A percentile compares a stretch with the other conserved stretches of the same genome.
Conservation (phyloP, 495 filamentous ascomycete genomes). For the Astrocystis sublimbata region DNA sequence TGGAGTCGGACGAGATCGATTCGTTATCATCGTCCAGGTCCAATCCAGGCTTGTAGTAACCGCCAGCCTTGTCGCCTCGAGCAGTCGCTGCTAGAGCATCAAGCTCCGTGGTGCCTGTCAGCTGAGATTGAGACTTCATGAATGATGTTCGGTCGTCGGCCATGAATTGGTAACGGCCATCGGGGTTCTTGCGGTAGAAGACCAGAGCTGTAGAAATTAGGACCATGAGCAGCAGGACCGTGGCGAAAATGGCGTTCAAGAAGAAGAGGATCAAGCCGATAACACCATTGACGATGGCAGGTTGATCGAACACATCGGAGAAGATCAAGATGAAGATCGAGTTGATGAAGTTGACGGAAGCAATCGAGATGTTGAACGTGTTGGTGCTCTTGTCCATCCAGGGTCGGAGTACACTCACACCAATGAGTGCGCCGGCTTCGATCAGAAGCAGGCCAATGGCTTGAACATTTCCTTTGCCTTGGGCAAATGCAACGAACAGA, state of each 20-base stretch:
- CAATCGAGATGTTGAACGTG: conserved; percentile 92
- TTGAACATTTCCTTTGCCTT: conserved; percentile 72
- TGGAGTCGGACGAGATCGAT: conserved; percentile 53
- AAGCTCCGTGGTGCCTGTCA: conserved; percentile 75
- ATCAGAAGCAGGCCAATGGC: conserved; percentile 84
- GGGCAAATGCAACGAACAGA: conserved; percentile 87
- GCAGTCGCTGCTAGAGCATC: conserved; percentile 93
- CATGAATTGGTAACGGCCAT: conserved; percentile 95
- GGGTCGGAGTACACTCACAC: conserved; percentile 75
- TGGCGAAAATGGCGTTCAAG: conserved; percentile 82
- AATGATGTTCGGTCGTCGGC: conserved; percentile 94
- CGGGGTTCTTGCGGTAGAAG: conserved; percentile 90
- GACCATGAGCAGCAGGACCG: conserved; percentile 84
- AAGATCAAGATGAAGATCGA: conserved; percentile 83
- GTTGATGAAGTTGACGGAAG: conserved; percentile 86
- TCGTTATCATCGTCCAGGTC: conserved; percentile 81
- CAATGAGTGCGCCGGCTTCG: conserved; percentile 79
- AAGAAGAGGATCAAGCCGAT: conserved; percentile 95
- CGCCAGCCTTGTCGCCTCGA: conserved; percentile 75
- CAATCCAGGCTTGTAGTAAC: conserved; percentile 54
- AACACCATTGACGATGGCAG: conserved; percentile 83
- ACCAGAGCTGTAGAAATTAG: conserved; percentile 81
- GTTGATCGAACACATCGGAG: conserved; percentile 79
- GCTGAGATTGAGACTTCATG: conserved; percentile 94
- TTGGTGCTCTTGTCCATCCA: conserved; percentile 99